These are phyloP conservation scores for Haplographium delicatum DNA, from an alignment of 495 filamentous ascomycete genomes.

Conservation along the genomic window DNA sequence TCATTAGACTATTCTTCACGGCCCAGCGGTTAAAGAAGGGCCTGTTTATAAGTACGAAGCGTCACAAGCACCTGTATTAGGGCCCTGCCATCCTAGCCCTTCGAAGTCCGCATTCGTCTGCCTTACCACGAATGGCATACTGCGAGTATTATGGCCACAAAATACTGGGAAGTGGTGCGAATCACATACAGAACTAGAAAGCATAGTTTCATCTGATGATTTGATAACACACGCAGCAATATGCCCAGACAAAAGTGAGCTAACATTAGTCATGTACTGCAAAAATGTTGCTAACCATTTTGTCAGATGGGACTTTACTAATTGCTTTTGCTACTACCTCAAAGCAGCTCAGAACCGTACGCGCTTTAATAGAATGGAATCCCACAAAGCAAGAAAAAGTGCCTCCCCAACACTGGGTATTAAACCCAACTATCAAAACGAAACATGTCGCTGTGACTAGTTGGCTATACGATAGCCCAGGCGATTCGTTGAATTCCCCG, in stretches of 20 bases:
- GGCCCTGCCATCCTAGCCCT: slow-evolving; percentile 61
- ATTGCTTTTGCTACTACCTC: slow-evolving; percentile 61
- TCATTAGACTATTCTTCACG: slow-evolving; percentile 30
- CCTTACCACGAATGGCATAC: slow-evolving; percentile 62
- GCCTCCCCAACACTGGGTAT: slow-evolving; percentile 25
- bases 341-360: slow-evolving; percentile 60
- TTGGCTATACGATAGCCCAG: slow-evolving; percentile 37
- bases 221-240: slow-evolving; percentile 76
- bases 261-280: neutral
- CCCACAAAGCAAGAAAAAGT: slow-evolving; percentile 36
- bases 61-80: slow-evolving; percentile 47
- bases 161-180: slow-evolving; percentile 65
- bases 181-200: slow-evolving; percentile 62
- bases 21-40: slow-evolving; percentile 39
- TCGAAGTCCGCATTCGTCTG: slow-evolving; percentile 63
- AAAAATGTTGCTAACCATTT: neutral
- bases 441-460: slow-evolving; percentile 45
- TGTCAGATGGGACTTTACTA: slow-evolving; percentile 47
- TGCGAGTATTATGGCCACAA: slow-evolving; percentile 64
- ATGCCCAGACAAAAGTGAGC: slow-evolving; percentile 64
- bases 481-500: slow-evolving; percentile 31
- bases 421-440: slow-evolving; percentile 41
- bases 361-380: slow-evolving; percentile 52
- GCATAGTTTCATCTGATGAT: slow-evolving; percentile 59
- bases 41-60: slow-evolving; percentile 41